Percentiles rank a stretch among this genome's conserved stretches.
Evolutionary conservation across 2,329 filamentous ascomycete genomes (phyloP).

Genomic region (Epichloe gansuensis): DNA sequence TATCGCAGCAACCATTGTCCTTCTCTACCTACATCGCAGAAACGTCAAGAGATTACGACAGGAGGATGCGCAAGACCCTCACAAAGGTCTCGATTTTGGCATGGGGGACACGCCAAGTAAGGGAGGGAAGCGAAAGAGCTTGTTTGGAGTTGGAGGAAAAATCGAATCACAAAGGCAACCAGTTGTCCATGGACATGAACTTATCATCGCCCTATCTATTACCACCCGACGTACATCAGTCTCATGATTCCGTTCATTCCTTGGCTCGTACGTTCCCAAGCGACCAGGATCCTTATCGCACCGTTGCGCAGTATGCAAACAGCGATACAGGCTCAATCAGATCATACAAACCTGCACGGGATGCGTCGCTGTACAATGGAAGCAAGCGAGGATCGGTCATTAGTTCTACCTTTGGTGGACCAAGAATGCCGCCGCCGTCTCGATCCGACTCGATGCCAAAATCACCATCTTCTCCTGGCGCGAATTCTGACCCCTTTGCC

Average conservation of each 20-base stretch:
- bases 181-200: conserved; percentile 62
- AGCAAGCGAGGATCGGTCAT: conserved; percentile 22
- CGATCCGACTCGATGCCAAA: conserved; percentile 33
- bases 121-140: conserved; percentile 21
- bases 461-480: conserved; percentile 23
- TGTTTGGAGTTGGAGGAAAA: conserved; percentile 48
- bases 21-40: conserved; percentile 69
- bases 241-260: conserved; percentile 76
- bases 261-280: conserved; percentile 63
- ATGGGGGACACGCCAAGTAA: conserved; percentile 44
- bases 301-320: conserved; percentile 42
- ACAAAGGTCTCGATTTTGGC: conserved; percentile 88
- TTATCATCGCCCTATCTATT: conserved; percentile 82
- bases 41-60: conserved; percentile 56
- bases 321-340: conserved; percentile 45
- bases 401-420: conserved; percentile 12
- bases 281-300: conserved; percentile 76
- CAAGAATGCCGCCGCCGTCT: conserved; percentile 20
- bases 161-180: conserved; percentile 31
- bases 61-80: conserved; percentile 78
- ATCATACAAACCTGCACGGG: conserved; percentile 32
- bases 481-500: conserved; percentile 23
- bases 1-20: conserved; percentile 48
- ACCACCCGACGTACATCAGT: conserved; percentile 67
- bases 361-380: conserved; percentile 34